Base-by-base conservation (phyloP, 2,329 filamentous ascomycete genomes). In the Colletotrichum sp. region DNA sequence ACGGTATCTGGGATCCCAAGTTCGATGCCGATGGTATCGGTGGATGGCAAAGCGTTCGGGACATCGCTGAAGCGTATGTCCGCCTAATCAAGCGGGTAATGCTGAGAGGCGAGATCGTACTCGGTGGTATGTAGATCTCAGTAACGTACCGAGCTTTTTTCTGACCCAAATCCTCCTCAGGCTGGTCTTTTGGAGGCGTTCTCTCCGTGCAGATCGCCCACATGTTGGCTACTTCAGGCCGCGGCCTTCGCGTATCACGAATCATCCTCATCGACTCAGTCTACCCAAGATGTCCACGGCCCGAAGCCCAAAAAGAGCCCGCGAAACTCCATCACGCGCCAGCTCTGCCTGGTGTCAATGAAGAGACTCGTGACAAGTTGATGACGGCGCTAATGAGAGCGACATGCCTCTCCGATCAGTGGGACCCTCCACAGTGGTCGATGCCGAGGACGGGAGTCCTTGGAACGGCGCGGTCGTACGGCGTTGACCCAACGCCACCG, bases 371-470 rank as follows among this genome's bases (percentile, higher is more conserved):
- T 3, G 62, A 75, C 9, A 75, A 72, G 62, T 63, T 75, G 8
- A 75, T 75, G 72, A 75, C 72, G 1, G 72, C 72, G 4, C 68
- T 75, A 6, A 75, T 75, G 72, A 69, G 72, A 16, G 72, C 72
- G 6, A 75, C 72, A 6, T 75, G 68, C 8, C 52, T 75, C 7
- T 71, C 72, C 1, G 72, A 75, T 39, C 72, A 67, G 24, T 75
- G 72, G 72, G 68, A 71, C 1, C 72, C 68, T 7, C 72, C 72
- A 1, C 1, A 10, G 10, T 75, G 72, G 72, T 55, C 62, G 1
- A 52, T 71, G 62, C 63, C 62, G 22, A 65, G 68, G 6, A 28
- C 62, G 3, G 62, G 68, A 12, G 52, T 71, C 6, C 55, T 62
- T 8, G 68, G 72, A 6, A 66, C 68, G 8, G 62, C 72, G 13